Percentiles rank a stretch among this genome's conserved stretches.
phyloP scores from a whole-genome alignment of 495 filamentous ascomycete species.

The Penicillium macrosclerotiorum region DNA sequence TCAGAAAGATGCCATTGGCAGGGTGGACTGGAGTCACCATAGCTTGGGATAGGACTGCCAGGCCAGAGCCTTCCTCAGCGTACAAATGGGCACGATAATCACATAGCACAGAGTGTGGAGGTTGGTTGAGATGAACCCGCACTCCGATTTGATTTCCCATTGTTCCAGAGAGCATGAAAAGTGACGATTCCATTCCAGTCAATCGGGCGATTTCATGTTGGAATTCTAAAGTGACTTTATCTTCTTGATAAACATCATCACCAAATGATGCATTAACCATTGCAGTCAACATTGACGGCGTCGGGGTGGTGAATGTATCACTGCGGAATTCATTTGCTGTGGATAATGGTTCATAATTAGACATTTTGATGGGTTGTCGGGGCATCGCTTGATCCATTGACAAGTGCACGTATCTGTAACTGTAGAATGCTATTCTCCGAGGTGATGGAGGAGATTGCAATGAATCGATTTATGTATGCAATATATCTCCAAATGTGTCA shows the following conservation, averaged over 20 bases:
- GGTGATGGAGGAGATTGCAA: no score
- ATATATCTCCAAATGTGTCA: no score
- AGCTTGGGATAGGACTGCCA: constrained; percentile 59
- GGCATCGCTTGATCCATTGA: not conserved
- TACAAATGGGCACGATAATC: constrained; percentile 67
- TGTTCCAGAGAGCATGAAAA: constrained; percentile 77
- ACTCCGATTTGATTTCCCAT: constrained; percentile 82
- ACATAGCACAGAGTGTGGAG: constrained; percentile 68
- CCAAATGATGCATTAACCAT: constrained; percentile 55
- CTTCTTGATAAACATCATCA: constrained; percentile 75
- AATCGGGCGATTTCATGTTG: constrained; percentile 64
- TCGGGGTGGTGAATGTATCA: constrained; percentile 77
- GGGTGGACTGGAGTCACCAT: constrained; percentile 57
- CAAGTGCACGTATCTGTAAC: not conserved
- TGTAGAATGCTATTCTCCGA: not conserved
- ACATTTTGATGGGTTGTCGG: not conserved
- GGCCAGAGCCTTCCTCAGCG: constrained; percentile 70
- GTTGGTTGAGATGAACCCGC: constrained; percentile 63
- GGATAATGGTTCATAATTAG: constrained; percentile 25
- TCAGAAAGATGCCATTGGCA: constrained; percentile 63
- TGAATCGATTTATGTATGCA: no score
- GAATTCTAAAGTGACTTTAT: constrained; percentile 61
- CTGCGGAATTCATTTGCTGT: constrained; percentile 28
- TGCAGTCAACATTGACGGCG: constrained; percentile 64
- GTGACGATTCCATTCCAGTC: constrained; percentile 62